Evolutionary conservation across 352 stramenopile genomes (phyloP).

Genomic region (Plasmopara halstedii): DNA sequence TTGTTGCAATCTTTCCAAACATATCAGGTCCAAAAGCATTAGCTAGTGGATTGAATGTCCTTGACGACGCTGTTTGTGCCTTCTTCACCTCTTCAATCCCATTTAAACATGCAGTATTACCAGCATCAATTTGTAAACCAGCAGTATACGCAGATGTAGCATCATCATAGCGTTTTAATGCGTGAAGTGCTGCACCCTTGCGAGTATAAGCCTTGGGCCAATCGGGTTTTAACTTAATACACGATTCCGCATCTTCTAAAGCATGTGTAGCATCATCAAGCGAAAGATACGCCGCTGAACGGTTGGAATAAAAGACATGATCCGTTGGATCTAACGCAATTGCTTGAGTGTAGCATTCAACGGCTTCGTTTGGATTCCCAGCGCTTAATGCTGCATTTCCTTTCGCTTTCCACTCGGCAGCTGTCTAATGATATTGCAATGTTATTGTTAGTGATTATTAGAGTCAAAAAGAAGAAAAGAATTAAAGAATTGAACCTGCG

Average conservation of each 20-base stretch:
- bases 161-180: slow-evolving; percentile 84
- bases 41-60: slow-evolving; percentile 77
- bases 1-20: slow-evolving; percentile 88
- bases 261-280: slow-evolving; percentile 88
- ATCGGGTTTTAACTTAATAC: slow-evolving; percentile 90
- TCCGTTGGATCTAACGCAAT: slow-evolving; percentile 93
- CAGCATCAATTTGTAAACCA: slow-evolving; percentile 87
- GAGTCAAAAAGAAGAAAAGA: neutral
- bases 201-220: slow-evolving; percentile 98
- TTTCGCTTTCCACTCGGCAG: slow-evolving; percentile 87
- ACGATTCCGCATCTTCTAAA: slow-evolving; percentile 94
- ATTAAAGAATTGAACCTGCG: slow-evolving; percentile 10
- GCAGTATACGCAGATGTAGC: slow-evolving; percentile 78
- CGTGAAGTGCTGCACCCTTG: slow-evolving; percentile 96
- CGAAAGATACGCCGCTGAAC: slow-evolving; percentile 97
- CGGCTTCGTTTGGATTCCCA: slow-evolving; percentile 92
- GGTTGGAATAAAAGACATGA: slow-evolving; percentile 98
- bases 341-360: slow-evolving; percentile 95
- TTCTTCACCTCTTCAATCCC: slow-evolving; percentile 93
- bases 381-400: slow-evolving; percentile 94
- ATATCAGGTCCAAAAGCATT: slow-evolving; percentile 94
- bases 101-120: slow-evolving; percentile 88
- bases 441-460: neutral
- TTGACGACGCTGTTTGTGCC: slow-evolving; percentile 41
- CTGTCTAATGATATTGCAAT: slow-evolving; percentile 14